These are phyloP conservation scores for Paramecium sonneborni DNA, from an alignment of 73 alveolate species.

Conservation along the genomic window DNA sequence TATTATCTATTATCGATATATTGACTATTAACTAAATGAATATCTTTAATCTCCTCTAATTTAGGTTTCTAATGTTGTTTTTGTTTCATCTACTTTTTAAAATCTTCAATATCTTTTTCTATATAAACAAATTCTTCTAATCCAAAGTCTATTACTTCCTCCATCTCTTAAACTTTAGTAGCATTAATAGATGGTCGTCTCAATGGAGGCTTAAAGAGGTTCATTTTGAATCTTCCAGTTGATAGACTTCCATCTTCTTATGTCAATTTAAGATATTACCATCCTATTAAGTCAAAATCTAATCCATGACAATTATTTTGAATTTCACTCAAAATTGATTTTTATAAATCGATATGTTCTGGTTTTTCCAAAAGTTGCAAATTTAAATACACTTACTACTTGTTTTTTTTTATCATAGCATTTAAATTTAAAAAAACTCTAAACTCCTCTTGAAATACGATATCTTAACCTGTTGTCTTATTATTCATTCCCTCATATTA, in stretches of 20 bases:
- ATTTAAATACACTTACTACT: constrained; percentile 53
- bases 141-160: constrained; percentile 36
- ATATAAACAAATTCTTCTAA: constrained; percentile 10
- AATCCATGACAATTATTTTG: background rate
- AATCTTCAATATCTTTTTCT: constrained; percentile 18
- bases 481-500: constrained; percentile 60
- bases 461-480: constrained; percentile 25
- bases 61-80: constrained; percentile 59
- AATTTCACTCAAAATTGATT: background rate
- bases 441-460: constrained; percentile 49
- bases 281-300: constrained; percentile 31
- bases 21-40: constrained; percentile 47
- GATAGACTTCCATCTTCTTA: constrained; percentile 36
- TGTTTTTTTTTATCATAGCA: constrained; percentile 27
- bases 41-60: constrained; percentile 21
- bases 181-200: constrained; percentile 60
- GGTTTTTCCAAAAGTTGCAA: constrained; percentile 60
- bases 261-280: constrained; percentile 22
- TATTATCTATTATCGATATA: constrained; percentile 69
- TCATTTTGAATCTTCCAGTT: constrained; percentile 51
- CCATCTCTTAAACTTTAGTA: constrained; percentile 48
- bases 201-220: constrained; percentile 36
- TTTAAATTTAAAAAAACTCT: constrained; percentile 50
- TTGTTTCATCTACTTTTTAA: background rate
- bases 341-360: constrained; percentile 31